These are phyloP conservation scores for Lotus japonicus DNA, from an alignment of 306 rosid genomes.

Conservation along the genomic window DNA sequence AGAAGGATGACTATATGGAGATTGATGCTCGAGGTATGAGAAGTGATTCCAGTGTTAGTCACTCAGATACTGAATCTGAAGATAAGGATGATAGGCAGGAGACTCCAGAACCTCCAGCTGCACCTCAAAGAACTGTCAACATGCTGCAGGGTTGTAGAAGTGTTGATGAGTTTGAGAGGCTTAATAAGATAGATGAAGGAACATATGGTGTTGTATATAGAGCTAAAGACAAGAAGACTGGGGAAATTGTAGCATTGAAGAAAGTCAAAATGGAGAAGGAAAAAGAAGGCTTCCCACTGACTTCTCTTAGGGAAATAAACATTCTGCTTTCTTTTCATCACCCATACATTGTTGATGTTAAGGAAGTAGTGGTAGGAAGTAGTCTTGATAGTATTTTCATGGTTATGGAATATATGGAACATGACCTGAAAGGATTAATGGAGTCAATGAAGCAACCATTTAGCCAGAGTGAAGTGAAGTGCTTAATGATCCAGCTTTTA, in stretches of 20 bases:
- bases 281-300: constrained; percentile 94
- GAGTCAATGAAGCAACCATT: constrained; percentile 96
- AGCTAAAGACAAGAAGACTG: constrained; percentile 85
- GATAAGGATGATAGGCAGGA: constrained; percentile 44
- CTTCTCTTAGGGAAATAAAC: constrained; percentile 97
- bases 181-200: constrained; percentile 97
- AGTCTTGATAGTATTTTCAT: constrained; percentile 97
- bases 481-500: constrained; percentile 92
- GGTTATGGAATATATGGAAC: constrained; percentile 99
- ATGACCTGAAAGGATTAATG: constrained; percentile 94
- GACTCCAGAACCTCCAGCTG: constrained; percentile 52
- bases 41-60: constrained; percentile 46
- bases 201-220: constrained; percentile 98
- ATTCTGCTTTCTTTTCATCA: constrained; percentile 98
- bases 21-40: constrained; percentile 45
- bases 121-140: constrained; percentile 70
- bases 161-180: constrained; percentile 97
- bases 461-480: constrained; percentile 99
- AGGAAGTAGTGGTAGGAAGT: constrained; percentile 98
- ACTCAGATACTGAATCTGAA: constrained; percentile 55
- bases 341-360: constrained; percentile 90
- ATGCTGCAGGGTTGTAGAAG: constrained; percentile 99
- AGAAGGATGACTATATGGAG: constrained; percentile 65
- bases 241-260: constrained; percentile 94
- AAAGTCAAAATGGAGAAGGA: constrained; percentile 99